Base-by-base conservation (phyloP, 192 early-diverging fungal species). In the Paraglomus brasilianum region DNA sequence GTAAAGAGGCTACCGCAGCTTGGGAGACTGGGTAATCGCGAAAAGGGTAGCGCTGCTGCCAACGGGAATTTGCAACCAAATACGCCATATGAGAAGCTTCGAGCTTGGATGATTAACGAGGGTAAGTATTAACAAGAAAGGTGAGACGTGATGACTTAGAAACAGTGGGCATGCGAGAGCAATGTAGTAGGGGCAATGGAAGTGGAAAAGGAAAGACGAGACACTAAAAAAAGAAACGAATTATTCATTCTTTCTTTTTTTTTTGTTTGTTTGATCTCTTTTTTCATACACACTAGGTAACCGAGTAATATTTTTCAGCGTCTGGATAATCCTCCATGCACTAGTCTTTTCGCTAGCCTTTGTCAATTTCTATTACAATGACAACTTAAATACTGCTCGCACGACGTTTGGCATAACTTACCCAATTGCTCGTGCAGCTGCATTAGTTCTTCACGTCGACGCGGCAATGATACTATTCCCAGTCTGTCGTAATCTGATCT, bases 401-500 rank as follows among this genome's bases (percentile, higher is more conserved):
- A 19, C 72, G 1, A 65, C 76, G 19, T 73, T 87, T 8, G 85
- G 85, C 39, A 70, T 72, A 10, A 78, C 82, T 0, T 78, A 85
- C 30, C 66, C 81, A 0, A 74, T 78, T 0, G 75, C 85, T 10
- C 80, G 82, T 2, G 79, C 80, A 5, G 74, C 80, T 0, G 85
- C 85, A 7, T 72, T 82, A 53, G 83, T 80, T 6, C 80, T 95
- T 68, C 90, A 93, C 73, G 72, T 92, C 47, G 83, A 92, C 78
- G 89, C 86, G 51, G 92, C 87, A 53, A 69, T 93, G 24, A 81
- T 95, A 15, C 79, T 94, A 50, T 83, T 95, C 75, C 88, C 92
- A 5, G 86, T 95, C 8, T 94, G 92, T 78, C 78, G 91, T 6
- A 95, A 89, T 48, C 72, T 91, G 30, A 89, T 95, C 24, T 92